Evolutionary conservation across 83 land plant genomes (phyloP).

Genomic region (Picea engelmannii): DNA sequence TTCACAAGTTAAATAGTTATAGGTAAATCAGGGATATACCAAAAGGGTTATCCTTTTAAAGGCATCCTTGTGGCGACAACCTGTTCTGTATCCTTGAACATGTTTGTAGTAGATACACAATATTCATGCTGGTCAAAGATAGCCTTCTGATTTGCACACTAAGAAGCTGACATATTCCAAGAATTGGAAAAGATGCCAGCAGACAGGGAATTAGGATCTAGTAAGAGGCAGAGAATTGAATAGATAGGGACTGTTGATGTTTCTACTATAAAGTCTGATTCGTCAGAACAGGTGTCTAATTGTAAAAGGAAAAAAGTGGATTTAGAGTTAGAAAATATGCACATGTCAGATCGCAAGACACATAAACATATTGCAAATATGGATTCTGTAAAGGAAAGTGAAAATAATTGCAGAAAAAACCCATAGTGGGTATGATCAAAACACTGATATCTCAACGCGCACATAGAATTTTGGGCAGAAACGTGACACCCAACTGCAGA

Average conservation of each 20-base stretch:
- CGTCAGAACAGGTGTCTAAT: not conserved
- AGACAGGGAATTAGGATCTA: constrained; percentile 7
- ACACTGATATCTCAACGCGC: too few species aligned
- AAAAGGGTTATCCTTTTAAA: not conserved
- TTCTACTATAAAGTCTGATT: not conserved
- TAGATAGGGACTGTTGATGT: not conserved
- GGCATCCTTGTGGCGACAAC: not conserved
- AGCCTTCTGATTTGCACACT: not conserved
- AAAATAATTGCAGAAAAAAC: not conserved
- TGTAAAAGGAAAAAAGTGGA: too few species aligned
- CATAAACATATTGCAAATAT: not conserved
- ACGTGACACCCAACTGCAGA: too few species aligned
- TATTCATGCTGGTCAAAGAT: not conserved
- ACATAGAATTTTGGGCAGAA: too few species aligned
- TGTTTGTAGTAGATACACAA: not conserved
- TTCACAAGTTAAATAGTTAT: not conserved
- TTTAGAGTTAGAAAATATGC: not conserved
- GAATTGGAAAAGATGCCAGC: not conserved
- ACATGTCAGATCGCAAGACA: not conserved
- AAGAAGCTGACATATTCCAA: not conserved
- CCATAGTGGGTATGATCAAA: too few species aligned
- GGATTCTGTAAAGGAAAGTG: constrained; percentile 2
- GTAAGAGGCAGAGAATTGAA: constrained; percentile 8
- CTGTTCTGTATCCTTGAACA: not conserved
- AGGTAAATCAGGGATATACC: not conserved